Percentiles rank a stretch among this genome's conserved stretches.
Evolutionary conservation across 179 eudicot species (phyloP).

Genomic region (Heliamphora pulchella): DNA sequence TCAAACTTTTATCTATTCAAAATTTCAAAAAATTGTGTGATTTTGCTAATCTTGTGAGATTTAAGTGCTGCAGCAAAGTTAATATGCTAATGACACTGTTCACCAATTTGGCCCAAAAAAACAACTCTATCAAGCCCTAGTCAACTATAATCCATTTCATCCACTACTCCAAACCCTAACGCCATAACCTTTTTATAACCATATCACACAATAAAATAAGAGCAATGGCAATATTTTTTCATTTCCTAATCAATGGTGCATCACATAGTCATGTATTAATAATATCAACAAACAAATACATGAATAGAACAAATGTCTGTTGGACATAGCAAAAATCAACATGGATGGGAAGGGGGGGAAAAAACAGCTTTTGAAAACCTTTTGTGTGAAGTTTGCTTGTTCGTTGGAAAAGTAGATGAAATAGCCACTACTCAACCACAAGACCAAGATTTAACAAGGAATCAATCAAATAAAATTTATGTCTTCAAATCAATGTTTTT

Average conservation of each 20-base stretch:
- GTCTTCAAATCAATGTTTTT: background rate
- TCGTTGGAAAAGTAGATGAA: background rate
- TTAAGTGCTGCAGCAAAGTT: background rate
- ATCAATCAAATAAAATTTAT: background rate
- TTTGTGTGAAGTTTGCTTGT: background rate
- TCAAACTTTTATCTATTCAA: too few species aligned
- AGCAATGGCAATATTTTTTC: background rate
- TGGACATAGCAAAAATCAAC: background rate
- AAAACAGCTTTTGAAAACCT: constrained; percentile 1
- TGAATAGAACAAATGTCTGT: background rate
- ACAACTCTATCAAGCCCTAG: background rate
- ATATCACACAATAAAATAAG: background rate
- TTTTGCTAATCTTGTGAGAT: background rate
- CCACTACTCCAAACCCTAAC: background rate
- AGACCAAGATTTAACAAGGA: background rate
- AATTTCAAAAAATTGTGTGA: background rate
- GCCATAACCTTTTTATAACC: background rate
- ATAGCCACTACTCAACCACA: background rate
- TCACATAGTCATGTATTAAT: background rate
- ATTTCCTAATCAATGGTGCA: background rate
- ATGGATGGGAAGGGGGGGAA: background rate
- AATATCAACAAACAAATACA: background rate
- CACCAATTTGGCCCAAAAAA: background rate
- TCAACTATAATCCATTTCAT: background rate
- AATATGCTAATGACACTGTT: background rate